These are phyloP conservation scores for Aspergillus arachidicola DNA, from an alignment of 2,329 filamentous ascomycete species.

Conservation along the genomic window DNA sequence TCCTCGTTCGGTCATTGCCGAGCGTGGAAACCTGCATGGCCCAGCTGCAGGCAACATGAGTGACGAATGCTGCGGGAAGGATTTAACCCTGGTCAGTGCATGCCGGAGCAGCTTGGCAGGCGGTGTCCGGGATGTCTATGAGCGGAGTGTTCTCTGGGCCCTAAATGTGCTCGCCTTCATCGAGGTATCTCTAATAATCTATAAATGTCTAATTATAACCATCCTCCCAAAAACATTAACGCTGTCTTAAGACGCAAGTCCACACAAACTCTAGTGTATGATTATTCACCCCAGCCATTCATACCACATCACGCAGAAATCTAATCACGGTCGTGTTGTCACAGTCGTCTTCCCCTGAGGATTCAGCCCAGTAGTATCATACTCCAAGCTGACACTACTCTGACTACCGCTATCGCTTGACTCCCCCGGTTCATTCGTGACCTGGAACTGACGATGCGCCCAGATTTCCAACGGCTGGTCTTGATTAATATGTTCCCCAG, in stretches of 20 bases:
- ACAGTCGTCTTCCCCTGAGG: not conserved
- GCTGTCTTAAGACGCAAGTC: not conserved
- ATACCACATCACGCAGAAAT: not conserved
- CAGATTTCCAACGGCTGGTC: constrained; percentile 21
- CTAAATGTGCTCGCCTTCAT: not conserved
- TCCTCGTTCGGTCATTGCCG: too few relatives aligned
- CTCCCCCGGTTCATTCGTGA: constrained; percentile 19
- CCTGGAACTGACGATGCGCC: constrained; percentile 22
- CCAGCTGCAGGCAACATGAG: not conserved
- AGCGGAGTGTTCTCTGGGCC: not conserved
- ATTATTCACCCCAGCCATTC: not conserved
- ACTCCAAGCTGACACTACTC: constrained; percentile 10
- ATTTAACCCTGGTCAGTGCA: not conserved
- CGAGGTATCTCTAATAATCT: not conserved
- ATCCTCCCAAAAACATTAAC: too few relatives aligned
- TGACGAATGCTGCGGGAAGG: not conserved
- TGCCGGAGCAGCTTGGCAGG: not conserved
- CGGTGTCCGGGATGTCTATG: not conserved
- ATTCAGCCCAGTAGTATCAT: not conserved
- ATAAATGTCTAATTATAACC: not conserved
- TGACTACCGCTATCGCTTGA: constrained; percentile 5
- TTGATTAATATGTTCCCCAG: constrained; percentile 12
- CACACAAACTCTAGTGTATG: not conserved
- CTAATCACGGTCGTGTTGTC: not conserved
- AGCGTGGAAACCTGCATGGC: not conserved